Evolutionary conservation across 2,329 filamentous ascomycete species (phyloP).

Genomic region (Aaosphaeria pasadenensis): DNA sequence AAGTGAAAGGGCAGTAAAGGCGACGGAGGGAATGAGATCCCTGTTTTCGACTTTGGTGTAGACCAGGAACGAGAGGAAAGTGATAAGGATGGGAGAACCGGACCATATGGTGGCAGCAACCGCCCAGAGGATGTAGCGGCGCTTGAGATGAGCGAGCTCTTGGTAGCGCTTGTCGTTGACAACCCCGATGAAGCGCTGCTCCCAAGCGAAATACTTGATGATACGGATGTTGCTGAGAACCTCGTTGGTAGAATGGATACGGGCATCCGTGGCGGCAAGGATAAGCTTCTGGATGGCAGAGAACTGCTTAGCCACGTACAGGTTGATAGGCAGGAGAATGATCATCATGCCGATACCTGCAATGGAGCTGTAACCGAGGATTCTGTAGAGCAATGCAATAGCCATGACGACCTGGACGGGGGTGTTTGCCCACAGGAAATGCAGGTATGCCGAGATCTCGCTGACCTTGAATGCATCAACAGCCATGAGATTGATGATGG

Average conservation of each 20-base stretch:
- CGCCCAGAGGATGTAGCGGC: conserved; percentile 88
- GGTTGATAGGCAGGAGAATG: conserved; percentile 84
- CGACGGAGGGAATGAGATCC: conserved; percentile 83
- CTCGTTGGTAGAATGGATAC: conserved; percentile 95
- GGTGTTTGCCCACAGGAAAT: conserved; percentile 90
- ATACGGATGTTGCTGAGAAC: conserved; percentile 96
- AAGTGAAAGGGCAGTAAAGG: conserved; percentile 93
- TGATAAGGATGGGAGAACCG: conserved; percentile 90
- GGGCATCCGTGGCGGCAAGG: conserved; percentile 87
- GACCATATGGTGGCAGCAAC: conserved; percentile 93
- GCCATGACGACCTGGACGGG: conserved; percentile 85
- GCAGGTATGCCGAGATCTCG: conserved; percentile 89
- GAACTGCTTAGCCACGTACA: conserved; percentile 83
- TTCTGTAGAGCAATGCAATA: conserved; percentile 77
- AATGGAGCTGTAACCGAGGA: conserved; percentile 90
- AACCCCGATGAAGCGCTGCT: conserved; percentile 79
- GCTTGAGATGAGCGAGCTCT: conserved; percentile 76
- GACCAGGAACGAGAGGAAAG: conserved; percentile 91
- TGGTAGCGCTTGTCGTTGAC: conserved; percentile 83
- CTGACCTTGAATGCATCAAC: conserved; percentile 99
- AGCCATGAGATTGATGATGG: conserved; percentile 99
- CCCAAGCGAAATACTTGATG: conserved; percentile 99
- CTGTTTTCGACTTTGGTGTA: conserved; percentile 91
- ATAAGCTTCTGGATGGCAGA: conserved; percentile 85
- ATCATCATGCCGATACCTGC: conserved; percentile 90